phyloP scores from a whole-genome alignment of 495 filamentous ascomycete genomes.

The Haplographium delicatum region DNA sequence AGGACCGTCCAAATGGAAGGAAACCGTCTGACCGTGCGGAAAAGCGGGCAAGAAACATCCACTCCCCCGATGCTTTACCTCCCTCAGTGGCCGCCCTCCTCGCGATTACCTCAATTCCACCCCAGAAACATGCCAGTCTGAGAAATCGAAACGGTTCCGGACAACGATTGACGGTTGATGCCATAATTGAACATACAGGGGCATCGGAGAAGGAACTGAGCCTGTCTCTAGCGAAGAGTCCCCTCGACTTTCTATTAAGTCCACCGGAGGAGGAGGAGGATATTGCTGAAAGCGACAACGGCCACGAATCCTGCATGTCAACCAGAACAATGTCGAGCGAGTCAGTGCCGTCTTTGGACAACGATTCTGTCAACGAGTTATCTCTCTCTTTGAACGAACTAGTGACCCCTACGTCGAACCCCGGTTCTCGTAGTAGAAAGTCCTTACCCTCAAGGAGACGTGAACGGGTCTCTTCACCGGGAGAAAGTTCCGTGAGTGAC shows the following conservation, averaged over 20 bases:
- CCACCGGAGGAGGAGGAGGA: slow-evolving; percentile 51
- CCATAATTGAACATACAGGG: slow-evolving; percentile 41
- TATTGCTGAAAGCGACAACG: slow-evolving; percentile 38
- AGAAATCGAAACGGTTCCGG: slow-evolving; percentile 19
- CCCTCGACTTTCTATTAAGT: slow-evolving; percentile 47
- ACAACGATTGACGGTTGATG: slow-evolving; percentile 47
- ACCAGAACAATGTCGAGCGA: slow-evolving; percentile 51
- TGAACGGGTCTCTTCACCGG: slow-evolving; percentile 27
- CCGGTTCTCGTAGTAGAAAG: slow-evolving; percentile 20
- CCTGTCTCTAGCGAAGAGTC: slow-evolving; percentile 39
- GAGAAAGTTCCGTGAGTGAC: slow-evolving; percentile 21
- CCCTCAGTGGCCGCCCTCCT: slow-evolving; percentile 55
- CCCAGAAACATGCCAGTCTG: slow-evolving; percentile 28
- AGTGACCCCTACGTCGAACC: slow-evolving; percentile 14
- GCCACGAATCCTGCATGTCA: slow-evolving; percentile 33
- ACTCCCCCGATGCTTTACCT: slow-evolving; percentile 47
- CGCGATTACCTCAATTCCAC: slow-evolving; percentile 54
- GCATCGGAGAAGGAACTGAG: slow-evolving; percentile 45
- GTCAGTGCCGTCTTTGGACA: slow-evolving; percentile 57
- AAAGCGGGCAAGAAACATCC: slow-evolving; percentile 30
- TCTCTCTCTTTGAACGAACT: slow-evolving; percentile 25
- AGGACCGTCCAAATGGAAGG: slow-evolving; percentile 13
- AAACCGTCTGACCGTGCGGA: background rate
- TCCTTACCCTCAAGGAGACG: slow-evolving; percentile 27
- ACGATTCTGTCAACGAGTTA: slow-evolving; percentile 35